phyloP scores from a whole-genome alignment of 1,284 basidiomycete species.

The Ustilago cynodontis region DNA sequence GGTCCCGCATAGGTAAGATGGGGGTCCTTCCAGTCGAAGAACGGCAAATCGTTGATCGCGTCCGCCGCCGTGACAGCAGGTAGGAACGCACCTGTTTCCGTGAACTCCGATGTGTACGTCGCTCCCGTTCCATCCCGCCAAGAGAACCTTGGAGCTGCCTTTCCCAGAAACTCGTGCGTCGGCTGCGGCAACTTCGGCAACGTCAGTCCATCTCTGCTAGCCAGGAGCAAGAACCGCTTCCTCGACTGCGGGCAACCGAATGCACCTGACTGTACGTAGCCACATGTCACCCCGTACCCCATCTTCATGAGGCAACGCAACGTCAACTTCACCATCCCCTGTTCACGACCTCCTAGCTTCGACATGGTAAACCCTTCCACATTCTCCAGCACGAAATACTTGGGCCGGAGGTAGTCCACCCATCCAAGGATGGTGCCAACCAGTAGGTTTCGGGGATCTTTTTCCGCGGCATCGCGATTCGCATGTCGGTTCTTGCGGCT shows the following conservation, averaged over 20 bases:
- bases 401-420: slow-evolving; percentile 33
- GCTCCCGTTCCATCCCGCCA: slow-evolving; percentile 21
- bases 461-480: slow-evolving; percentile 12
- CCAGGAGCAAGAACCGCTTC: slow-evolving; percentile 28
- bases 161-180: slow-evolving; percentile 29
- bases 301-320: slow-evolving; percentile 24
- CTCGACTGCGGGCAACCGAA: slow-evolving; percentile 42
- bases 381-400: slow-evolving; percentile 41
- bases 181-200: slow-evolving; percentile 31
- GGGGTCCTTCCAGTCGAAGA: slow-evolving; percentile 45
- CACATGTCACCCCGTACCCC: slow-evolving; percentile 26
- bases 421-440: slow-evolving; percentile 35
- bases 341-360: slow-evolving; percentile 21
- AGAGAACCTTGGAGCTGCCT: not conserved
- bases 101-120: not conserved
- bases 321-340: slow-evolving; percentile 32
- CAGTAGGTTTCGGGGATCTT: slow-evolving; percentile 37
- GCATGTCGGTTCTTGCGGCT: slow-evolving; percentile 29
- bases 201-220: slow-evolving; percentile 4
- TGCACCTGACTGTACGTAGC: slow-evolving; percentile 29
- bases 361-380: slow-evolving; percentile 29
- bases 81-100: slow-evolving; percentile 1
- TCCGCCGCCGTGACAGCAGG: slow-evolving; percentile 23
- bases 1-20: slow-evolving; percentile 28
- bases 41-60: slow-evolving; percentile 33